phyloP scores from a whole-genome alignment of 192 early-diverging fungal species.

The Coemansia furcata region DNA sequence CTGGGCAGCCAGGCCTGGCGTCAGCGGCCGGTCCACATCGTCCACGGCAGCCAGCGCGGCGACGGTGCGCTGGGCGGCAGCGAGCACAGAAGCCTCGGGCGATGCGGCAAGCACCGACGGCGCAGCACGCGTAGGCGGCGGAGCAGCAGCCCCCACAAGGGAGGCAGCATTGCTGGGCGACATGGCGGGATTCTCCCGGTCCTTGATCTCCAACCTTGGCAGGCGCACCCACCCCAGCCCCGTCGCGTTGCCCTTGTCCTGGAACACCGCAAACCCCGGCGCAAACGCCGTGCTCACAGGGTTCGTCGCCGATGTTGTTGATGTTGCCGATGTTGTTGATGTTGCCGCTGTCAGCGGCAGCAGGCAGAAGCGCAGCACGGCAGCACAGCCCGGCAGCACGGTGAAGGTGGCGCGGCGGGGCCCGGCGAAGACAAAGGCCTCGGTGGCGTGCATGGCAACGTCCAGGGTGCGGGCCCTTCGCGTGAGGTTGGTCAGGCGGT shows the following conservation, averaged over 20 bases:
- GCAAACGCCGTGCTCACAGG: background rate
- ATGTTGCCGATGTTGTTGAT: too few relatives aligned
- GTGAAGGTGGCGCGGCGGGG: slow-evolving; percentile 23
- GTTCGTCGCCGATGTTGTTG: too few relatives aligned
- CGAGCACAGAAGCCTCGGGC: background rate
- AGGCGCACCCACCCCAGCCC: slow-evolving; percentile 35
- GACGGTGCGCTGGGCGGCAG: slow-evolving; percentile 1
- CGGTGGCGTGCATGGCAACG: slow-evolving; percentile 35
- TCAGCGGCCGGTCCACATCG: background rate
- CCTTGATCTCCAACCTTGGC: slow-evolving; percentile 35
- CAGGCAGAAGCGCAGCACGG: slow-evolving; percentile 22
- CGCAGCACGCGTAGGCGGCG: slow-evolving; percentile 29
- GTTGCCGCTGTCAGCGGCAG: slow-evolving; percentile 16
- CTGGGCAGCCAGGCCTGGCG: slow-evolving; percentile 13
- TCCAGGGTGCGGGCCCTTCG: slow-evolving; percentile 17
- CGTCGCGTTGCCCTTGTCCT: slow-evolving; percentile 7
- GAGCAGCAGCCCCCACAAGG: background rate
- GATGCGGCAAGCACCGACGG: background rate
- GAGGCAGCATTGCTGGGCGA: background rate
- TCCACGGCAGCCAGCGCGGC: slow-evolving; percentile 4
- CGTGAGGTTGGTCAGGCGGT: slow-evolving; percentile 34
- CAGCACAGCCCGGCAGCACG: slow-evolving; percentile 26
- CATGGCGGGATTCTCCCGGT: too few relatives aligned
- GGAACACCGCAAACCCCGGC: background rate
- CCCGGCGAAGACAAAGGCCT: slow-evolving; percentile 43